Conservation (phyloP, 164 flowering plant genomes). For the Magnolia officinalis region DNA sequence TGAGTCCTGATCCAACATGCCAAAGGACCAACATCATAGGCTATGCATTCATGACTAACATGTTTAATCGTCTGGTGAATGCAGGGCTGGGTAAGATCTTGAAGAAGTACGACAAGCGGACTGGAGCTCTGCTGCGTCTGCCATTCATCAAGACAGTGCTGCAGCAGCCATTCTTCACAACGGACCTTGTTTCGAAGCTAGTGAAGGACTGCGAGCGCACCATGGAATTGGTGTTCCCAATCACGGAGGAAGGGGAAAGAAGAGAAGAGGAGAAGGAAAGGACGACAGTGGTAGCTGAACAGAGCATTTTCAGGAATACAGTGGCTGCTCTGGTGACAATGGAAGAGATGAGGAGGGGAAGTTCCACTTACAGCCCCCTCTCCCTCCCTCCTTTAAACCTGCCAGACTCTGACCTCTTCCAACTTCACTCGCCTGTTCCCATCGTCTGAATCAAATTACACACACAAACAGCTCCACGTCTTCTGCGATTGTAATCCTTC, state of each 20-base stretch:
- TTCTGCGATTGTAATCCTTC: too few relatives aligned
- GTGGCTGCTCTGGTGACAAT: constrained; percentile 67
- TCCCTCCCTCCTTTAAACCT: constrained; percentile 74
- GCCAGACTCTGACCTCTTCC: constrained; percentile 56
- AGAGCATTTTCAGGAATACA: constrained; percentile 64
- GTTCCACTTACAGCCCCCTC: constrained; percentile 72
- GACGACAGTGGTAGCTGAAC: constrained; percentile 24
- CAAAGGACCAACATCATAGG: too few relatives aligned
- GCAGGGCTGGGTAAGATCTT: constrained; percentile 80
- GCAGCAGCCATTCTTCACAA: constrained; percentile 77
- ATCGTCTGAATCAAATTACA: constrained; percentile 22
- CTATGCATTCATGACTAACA: too few relatives aligned
- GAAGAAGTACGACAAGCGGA: constrained; percentile 89
- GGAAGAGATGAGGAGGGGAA: constrained; percentile 74
- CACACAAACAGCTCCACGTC: background rate
- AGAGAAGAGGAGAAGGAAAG: constrained; percentile 4
- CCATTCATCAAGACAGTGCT: constrained; percentile 69
- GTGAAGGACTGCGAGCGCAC: constrained; percentile 71
- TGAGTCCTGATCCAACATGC: too few relatives aligned
- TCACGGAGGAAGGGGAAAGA: constrained; percentile 2
- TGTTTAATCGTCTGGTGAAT: background rate
- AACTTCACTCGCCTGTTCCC: constrained; percentile 49
- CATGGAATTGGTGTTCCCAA: constrained; percentile 52
- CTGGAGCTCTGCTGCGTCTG: constrained; percentile 58
- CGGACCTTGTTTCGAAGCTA: constrained; percentile 63